Evolutionary conservation across 441 rosid genomes (phyloP).

Genomic region (Aleurites moluccanus): DNA sequence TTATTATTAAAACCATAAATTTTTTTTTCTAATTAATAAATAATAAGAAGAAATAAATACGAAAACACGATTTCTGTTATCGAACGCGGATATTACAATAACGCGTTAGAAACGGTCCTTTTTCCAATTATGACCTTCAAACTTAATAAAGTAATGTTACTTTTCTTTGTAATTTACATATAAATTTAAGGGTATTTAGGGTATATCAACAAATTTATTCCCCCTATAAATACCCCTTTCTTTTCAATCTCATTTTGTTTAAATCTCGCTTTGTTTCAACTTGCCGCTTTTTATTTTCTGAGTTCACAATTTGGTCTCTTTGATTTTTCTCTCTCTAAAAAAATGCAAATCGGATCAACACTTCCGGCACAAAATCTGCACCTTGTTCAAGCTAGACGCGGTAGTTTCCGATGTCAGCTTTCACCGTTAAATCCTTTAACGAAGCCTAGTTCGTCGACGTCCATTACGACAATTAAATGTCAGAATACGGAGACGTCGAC

Average conservation of each 20-base stretch:
- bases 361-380: slow-evolving; percentile 47
- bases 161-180: background rate
- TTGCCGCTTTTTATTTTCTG: background rate
- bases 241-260: slow-evolving; percentile 6
- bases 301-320: background rate
- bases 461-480: too few species aligned
- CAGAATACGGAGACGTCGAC: too few species aligned
- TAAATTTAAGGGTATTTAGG: slow-evolving; percentile 14
- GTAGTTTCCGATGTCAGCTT: slow-evolving; percentile 42
- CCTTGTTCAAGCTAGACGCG: slow-evolving; percentile 37
- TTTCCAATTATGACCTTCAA: background rate
- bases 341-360: slow-evolving; percentile 45
- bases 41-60: background rate
- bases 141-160: background rate
- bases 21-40: too few species aligned
- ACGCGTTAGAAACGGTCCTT: background rate
- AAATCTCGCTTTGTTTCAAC: too few species aligned
- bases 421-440: slow-evolving; percentile 46
- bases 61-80: background rate
- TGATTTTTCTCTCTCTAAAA: background rate
- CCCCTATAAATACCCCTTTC: slow-evolving; percentile 37
- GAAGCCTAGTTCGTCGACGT: slow-evolving; percentile 19
- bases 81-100: background rate
- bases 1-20: too few species aligned
- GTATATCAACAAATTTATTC: too few species aligned